Percentiles rank a stretch among this genome's conserved stretches.
Conservation (phyloP, 495 filamentous ascomycete species). For the Lophiotrema nucula region DNA sequence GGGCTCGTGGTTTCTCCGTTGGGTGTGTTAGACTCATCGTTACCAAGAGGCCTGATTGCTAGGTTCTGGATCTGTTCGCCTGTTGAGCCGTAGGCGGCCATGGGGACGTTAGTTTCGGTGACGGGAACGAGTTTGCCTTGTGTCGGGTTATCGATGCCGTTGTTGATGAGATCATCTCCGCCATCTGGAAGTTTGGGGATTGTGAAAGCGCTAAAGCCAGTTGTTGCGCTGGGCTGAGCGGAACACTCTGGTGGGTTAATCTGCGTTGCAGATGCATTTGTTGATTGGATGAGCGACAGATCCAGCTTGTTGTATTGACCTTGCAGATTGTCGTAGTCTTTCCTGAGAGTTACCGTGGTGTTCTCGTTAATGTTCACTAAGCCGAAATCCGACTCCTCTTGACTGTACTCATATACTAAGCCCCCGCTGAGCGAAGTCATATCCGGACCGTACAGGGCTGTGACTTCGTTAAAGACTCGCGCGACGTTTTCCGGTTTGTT, state of each 20-base stretch:
- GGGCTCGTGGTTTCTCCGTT: conserved; percentile 41
- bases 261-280: conserved; percentile 53
- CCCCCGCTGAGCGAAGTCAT: conserved; percentile 88
- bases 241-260: conserved; percentile 59
- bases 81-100: conserved; percentile 55
- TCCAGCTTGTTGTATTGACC: conserved; percentile 72
- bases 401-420: conserved; percentile 81
- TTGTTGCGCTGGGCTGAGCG: conserved; percentile 56
- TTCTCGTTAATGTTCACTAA: conserved; percentile 69
- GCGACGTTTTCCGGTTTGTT: conserved; percentile 61
- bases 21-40: conserved; percentile 58
- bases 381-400: conserved; percentile 73
- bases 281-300: conserved; percentile 59
- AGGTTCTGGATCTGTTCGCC: conserved; percentile 55
- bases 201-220: conserved; percentile 73
- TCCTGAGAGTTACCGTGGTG: conserved; percentile 59
- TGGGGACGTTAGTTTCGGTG: conserved; percentile 48
- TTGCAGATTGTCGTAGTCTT: conserved; percentile 75
- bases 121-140: conserved; percentile 61
- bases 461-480: conserved; percentile 80
- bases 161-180: conserved; percentile 56
- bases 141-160: conserved; percentile 54
- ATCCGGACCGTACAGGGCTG: conserved; percentile 71
- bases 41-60: conserved; percentile 51
- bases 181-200: conserved; percentile 59